Base-by-base conservation (phyloP, 176 grass and related monocot genomes). In the Secale cereale region DNA sequence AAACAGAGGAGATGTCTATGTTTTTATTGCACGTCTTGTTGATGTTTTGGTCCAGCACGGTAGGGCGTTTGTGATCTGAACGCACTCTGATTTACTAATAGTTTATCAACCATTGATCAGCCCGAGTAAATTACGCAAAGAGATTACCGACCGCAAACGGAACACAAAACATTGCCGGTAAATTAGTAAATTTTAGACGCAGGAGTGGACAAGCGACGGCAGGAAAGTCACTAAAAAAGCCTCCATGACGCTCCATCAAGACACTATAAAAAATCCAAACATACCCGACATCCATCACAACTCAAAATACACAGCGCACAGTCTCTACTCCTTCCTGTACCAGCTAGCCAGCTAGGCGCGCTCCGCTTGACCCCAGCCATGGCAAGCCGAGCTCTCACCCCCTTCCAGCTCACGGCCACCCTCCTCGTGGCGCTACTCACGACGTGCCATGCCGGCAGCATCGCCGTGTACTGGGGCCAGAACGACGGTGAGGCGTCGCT, bases 381-480 rank as follows among this genome's bases (percentile, higher is more conserved):
- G 90, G 78, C 65, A 37, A 68, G 13, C 72, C 59, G 74, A 76
- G 35, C 17, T 36, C 56, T 66, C 12, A 11, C 78, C 20, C 72
- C 65, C 22, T 28, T 86, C 5, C 78, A 23, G 45, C 86, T 92
- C 59, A 30, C 19, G 0, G 56, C 74, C 16, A 8, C 78, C 22
- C 22, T 83, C 31, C 3, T 85, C 4, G 29, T 41, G 78, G 70
- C 60, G 14, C 74, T 94, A 37, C 16, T 83, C 0, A 74, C 26
- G 10, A 88, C 75, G 16, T 79, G 82, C 77, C 87, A 92, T 4
- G 90, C 85, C 69, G 93, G 93, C 46, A 19, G 78, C 57, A 90
- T 94, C 29, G 79, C 93, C 1, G 39, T 92, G 14, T 94, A 90
- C 67, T 90, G 87, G 90, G 93, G 90, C 37, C 85, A 92, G 78